phyloP scores from a whole-genome alignment of 2,329 filamentous ascomycete species.

The Alternaria triticimaculans region DNA sequence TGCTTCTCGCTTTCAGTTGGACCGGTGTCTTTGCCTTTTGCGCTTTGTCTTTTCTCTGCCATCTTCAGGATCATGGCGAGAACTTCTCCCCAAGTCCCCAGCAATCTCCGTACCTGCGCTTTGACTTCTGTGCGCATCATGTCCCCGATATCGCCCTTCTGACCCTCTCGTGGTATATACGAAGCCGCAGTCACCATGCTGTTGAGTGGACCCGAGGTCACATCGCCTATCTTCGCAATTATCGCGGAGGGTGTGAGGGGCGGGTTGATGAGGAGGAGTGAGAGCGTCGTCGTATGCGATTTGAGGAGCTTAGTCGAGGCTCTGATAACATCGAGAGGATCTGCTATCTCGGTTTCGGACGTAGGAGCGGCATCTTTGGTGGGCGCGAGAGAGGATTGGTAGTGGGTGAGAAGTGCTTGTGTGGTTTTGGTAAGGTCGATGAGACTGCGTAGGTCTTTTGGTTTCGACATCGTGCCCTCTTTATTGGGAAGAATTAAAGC shows the following conservation, averaged over 20 bases:
- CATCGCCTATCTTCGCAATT: conserved; percentile 70
- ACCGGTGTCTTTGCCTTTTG: conserved; percentile 19
- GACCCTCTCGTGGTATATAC: conserved; percentile 18
- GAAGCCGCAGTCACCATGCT: conserved; percentile 68
- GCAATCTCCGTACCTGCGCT: conserved; percentile 63
- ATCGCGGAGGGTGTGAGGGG: conserved; percentile 85
- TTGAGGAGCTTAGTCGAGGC: conserved; percentile 76
- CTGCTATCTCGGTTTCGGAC: conserved; percentile 33
- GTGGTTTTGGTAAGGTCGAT: conserved; percentile 46
- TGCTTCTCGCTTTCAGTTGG: conserved; percentile 38
- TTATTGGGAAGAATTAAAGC: too few species aligned
- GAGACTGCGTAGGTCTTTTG: conserved; percentile 37
- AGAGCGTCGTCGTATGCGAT: conserved; percentile 86
- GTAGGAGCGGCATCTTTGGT: conserved; percentile 7
- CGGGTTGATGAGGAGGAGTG: conserved; percentile 82
- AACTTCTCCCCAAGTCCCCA: conserved; percentile 69
- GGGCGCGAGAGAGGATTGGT: conserved; percentile 43
- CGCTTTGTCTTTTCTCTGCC: conserved; percentile 57
- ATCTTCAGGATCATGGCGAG: conserved; percentile 66
- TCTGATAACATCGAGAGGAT: conserved; percentile 70
- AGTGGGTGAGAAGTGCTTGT: conserved; percentile 45
- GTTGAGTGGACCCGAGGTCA: conserved; percentile 76
- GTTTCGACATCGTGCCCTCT: conserved; percentile 23
- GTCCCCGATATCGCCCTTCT: conserved; percentile 31
- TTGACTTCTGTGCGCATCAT: conserved; percentile 70